Evolutionary conservation across 2,329 filamentous ascomycete species (phyloP).

Genomic region (Colletotrichum tropicicola): DNA sequence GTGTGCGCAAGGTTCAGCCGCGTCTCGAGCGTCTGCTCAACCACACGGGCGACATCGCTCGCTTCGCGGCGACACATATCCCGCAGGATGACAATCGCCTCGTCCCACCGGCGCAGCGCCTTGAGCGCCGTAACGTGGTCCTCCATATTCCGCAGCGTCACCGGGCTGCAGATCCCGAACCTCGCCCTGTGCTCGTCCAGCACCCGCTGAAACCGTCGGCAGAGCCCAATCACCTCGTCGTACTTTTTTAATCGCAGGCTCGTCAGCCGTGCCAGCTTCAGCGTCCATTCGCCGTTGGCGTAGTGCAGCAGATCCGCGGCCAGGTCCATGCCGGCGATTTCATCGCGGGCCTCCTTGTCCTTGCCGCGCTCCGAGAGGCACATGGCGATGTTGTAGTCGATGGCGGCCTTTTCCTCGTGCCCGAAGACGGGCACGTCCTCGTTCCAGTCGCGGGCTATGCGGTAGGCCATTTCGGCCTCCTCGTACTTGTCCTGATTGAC

Average conservation of each 20-base stretch:
- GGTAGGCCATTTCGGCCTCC: conserved; percentile 29
- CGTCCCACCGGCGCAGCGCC: conserved; percentile 21
- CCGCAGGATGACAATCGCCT: conserved; percentile 26
- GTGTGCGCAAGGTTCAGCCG: conserved; percentile 28
- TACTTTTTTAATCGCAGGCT: conserved; percentile 25
- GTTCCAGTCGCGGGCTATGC: conserved; percentile 31
- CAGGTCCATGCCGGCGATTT: conserved; percentile 28
- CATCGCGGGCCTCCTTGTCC: conserved; percentile 19
- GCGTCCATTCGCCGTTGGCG: conserved; percentile 33
- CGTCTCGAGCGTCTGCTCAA: conserved; percentile 26
- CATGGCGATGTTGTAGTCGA: conserved; percentile 34
- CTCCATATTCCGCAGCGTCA: conserved; percentile 29
- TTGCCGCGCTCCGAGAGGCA: conserved; percentile 32
- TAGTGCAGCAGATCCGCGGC: conserved; percentile 32
- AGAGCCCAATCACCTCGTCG: conserved; percentile 28
- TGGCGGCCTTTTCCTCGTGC: conserved; percentile 32
- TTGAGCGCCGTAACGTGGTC: conserved; percentile 29
- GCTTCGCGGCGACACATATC: conserved; percentile 29
- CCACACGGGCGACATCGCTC: conserved; percentile 14
- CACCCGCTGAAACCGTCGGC: conserved; percentile 24
- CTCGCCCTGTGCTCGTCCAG: conserved; percentile 27
- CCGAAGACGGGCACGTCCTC: conserved; percentile 29
- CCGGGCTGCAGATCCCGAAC: conserved; percentile 20
- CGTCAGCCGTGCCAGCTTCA: conserved; percentile 31
- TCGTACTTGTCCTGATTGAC: conserved; percentile 32